Percentiles rank a stretch among this genome's conserved stretches.
Conservation (phyloP, 345 rosid species). For the Citrus unshiu region DNA sequence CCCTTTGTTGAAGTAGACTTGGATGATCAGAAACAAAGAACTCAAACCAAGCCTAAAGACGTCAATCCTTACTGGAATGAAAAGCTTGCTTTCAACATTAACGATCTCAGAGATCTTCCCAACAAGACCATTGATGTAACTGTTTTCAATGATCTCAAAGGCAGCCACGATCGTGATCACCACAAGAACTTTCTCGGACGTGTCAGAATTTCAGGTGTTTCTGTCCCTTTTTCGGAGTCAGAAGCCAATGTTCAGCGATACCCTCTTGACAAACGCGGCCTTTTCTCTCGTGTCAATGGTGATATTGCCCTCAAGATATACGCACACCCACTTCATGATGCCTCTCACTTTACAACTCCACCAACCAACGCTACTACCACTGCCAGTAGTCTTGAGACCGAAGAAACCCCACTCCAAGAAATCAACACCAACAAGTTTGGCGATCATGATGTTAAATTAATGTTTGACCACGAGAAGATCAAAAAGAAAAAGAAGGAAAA, state of each 20-base stretch:
- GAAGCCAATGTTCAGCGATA: conserved; percentile 60
- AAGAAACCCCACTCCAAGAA: conserved; percentile 31
- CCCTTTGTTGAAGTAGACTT: conserved; percentile 69
- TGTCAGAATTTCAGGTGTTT: conserved; percentile 63
- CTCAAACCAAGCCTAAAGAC: conserved; percentile 61
- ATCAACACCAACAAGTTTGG: conserved; percentile 21
- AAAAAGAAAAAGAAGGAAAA: conserved; percentile 56
- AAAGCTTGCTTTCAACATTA: conserved; percentile 52
- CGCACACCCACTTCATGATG: conserved; percentile 21
- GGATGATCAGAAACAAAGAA: conserved; percentile 53
- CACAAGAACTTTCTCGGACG: conserved; percentile 74
- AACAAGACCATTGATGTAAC: conserved; percentile 47
- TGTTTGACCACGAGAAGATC: conserved; percentile 23
- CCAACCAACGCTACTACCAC: neutral
- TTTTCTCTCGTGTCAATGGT: conserved; percentile 73
- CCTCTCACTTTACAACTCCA: conserved; percentile 10
- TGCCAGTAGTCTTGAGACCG: conserved; percentile 8
- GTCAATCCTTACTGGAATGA: conserved; percentile 77
- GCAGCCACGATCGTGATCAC: conserved; percentile 24
- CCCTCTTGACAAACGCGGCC: conserved; percentile 80
- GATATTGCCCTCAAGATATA: conserved; percentile 61
- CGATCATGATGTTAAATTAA: conserved; percentile 17
- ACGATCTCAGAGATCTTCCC: conserved; percentile 36
- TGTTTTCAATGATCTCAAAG: conserved; percentile 53
- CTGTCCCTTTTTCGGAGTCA: conserved; percentile 54